Base-by-base conservation (phyloP, 768 basidiomycete genomes). In the Macrolepiota fuliginosa region DNA sequence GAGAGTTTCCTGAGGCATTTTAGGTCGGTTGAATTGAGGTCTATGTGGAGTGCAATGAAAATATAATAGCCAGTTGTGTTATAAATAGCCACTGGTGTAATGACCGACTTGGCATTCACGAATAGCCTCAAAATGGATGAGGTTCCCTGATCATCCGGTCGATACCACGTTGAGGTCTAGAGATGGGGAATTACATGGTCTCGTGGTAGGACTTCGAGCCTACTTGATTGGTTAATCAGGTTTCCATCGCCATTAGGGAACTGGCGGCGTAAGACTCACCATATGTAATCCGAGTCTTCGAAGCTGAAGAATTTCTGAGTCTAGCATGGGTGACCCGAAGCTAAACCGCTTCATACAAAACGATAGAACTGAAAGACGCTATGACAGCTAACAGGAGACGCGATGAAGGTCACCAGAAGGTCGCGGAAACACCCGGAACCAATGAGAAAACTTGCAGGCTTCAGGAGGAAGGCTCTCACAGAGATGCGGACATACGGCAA, bases 21-120 rank as follows among this genome's bases (percentile, higher is more conserved):
- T 36, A 22, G 15, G 39, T 11, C 25, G 25, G 36, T 9, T 22
- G 47, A 36, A 37, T 51, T 22, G 52, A 29, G 35, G 13, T 1
- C 35, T 35, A 19, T 27, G 17, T 32, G 39, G 4, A 45, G 54
- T 35, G 39, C 27, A 22, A n/a, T 32, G 35, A 49, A 25, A 53
- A 61, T 32, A n/a, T 13, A 19, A 39, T 47, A 54, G 42, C 4
- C 6, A n/a, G 25, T 17, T 22, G 53, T n/a, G 53, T 24, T 61
- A 61, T 27, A 54, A 54, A 47, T 61, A 55, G 60, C 37, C 19
- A 37, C 24, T 27, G 60, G 36, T 39, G 36, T 55, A 36, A 22
- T 47, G 53, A 49, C 50, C 17, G 25, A 42, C 52, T 46, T 61
- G 27, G 59, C 42, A 46, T 35, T 32, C 42, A 36, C 25, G 25